Percentiles rank a stretch among this genome's conserved stretches.
Conservation (phyloP, 345 rosid species). For the Litchi chinensis region DNA sequence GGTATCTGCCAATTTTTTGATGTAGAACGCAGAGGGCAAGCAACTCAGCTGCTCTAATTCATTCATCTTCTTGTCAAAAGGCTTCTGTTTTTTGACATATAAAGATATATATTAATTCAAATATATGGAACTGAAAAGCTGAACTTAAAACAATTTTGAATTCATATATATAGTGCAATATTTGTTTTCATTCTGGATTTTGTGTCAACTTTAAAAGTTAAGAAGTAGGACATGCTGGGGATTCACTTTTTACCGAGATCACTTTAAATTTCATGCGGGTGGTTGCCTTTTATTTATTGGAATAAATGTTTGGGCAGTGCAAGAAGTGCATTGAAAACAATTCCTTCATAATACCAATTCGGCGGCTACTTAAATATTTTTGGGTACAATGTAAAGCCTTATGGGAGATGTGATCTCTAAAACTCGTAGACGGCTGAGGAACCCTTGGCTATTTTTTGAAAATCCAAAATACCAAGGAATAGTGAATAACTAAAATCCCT, state of each 20-base stretch:
- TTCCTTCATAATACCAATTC: not conserved
- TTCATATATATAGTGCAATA: slow-evolving; percentile 3
- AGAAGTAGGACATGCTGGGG: too few species aligned
- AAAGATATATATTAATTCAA: not conserved
- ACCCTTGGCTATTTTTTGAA: not conserved
- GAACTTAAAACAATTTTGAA: not conserved
- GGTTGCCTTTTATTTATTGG: too few species aligned
- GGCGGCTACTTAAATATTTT: not conserved
- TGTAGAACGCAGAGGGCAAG: slow-evolving; percentile 23
- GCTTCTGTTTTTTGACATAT: not conserved
- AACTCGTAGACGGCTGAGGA: not conserved
- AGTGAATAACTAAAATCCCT: too few species aligned
- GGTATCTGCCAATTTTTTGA: slow-evolving; percentile 5
- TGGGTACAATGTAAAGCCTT: not conserved
- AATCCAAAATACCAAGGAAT: too few species aligned
- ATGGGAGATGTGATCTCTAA: not conserved
- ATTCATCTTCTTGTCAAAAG: not conserved
- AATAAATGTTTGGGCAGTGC: too few species aligned
- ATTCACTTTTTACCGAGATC: not conserved
- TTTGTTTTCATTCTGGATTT: not conserved
- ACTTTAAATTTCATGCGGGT: too few species aligned
- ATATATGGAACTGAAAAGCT: not conserved
- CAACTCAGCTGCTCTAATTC: slow-evolving; percentile 33
- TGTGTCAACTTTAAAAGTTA: not conserved
- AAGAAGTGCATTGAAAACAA: not conserved